phyloP scores from a whole-genome alignment of 352 stramenopile species.

The Phytopythium mirpurense region DNA sequence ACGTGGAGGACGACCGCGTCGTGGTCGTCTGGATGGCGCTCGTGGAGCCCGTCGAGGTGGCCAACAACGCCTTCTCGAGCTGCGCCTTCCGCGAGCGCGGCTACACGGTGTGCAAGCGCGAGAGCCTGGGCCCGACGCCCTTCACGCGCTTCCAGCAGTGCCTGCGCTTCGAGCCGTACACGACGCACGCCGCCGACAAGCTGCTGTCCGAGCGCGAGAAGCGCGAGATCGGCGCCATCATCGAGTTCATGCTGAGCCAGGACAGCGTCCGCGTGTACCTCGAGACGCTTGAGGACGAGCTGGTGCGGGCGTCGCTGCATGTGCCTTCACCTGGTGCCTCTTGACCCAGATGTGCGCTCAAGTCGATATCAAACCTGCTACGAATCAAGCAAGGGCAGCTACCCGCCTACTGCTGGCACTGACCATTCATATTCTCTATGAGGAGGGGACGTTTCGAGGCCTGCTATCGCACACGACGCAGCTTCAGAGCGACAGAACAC shows the following conservation, averaged over 20 bases:
- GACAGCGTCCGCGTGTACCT: conserved; percentile 22
- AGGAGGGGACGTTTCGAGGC: no score
- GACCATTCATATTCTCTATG: no score
- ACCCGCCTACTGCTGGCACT: no score
- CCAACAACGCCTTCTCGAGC: conserved; percentile 31
- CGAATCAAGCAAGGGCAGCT: no score
- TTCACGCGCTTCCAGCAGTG: conserved; percentile 1
- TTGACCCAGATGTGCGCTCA: no score
- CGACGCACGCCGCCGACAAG: conserved; percentile 4
- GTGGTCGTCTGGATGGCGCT: conserved; percentile 30
- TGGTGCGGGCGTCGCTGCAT: conserved; percentile 13
- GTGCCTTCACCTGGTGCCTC: no score
- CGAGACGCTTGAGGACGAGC: conserved; percentile 25
- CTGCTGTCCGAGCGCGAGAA: conserved; percentile 2
- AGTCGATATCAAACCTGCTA: no score
- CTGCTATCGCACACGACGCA: no score
- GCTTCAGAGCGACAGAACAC: no score
- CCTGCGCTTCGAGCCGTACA: conserved; percentile 6
- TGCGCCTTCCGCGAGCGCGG: conserved; percentile 28
- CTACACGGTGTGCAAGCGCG: conserved; percentile 24
- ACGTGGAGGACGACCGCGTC: conserved; percentile 31
- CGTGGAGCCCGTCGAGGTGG: conserved; percentile 26
- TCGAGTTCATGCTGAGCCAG: conserved; percentile 23
- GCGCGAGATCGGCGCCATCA: conserved; percentile 21
- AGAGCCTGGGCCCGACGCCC: not conserved